phyloP scores from a whole-genome alignment of 352 stramenopile genomes.

The Chloridella minuta region DNA sequence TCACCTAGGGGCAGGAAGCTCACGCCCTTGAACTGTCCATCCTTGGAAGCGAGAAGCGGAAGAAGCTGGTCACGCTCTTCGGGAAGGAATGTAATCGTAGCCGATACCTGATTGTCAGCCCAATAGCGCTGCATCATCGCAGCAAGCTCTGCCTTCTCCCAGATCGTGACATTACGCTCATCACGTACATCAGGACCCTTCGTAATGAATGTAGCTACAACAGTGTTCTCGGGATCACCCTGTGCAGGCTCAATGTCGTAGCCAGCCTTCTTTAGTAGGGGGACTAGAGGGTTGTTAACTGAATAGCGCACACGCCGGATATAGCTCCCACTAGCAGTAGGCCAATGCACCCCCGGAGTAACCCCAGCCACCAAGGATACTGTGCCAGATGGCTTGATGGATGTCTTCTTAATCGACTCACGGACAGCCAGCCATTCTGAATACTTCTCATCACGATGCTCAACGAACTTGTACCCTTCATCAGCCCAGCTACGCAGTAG shows the following conservation, averaged over 20 bases:
- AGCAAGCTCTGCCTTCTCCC: constrained; percentile 53
- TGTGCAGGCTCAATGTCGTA: constrained; percentile 37
- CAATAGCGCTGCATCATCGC: constrained; percentile 59
- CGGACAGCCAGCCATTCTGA: constrained; percentile 37
- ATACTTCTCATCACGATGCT: constrained; percentile 31
- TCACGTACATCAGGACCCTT: constrained; percentile 43
- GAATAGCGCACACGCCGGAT: constrained; percentile 48
- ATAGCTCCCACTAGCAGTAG: constrained; percentile 57
- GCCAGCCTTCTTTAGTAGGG: constrained; percentile 30
- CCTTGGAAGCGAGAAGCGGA: constrained; percentile 47
- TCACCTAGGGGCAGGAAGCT: constrained; percentile 47
- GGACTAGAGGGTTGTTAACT: constrained; percentile 36
- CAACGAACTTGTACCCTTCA: constrained; percentile 34
- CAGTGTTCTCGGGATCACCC: constrained; percentile 29
- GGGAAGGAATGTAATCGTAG: constrained; percentile 58
- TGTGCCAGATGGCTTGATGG: constrained; percentile 44
- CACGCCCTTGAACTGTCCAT: constrained; percentile 66
- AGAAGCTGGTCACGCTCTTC: constrained; percentile 38
- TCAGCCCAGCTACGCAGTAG: constrained; percentile 48
- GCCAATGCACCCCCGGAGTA: constrained; percentile 60
- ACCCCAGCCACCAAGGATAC: constrained; percentile 53
- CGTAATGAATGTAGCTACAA: constrained; percentile 54
- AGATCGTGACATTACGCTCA: constrained; percentile 37
- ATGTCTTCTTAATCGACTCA: constrained; percentile 58
- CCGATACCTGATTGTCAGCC: constrained; percentile 63